Evolutionary conservation across 768 basidiomycete species (phyloP), one percentile per base, ranked within the genome.

Genomic region (Suillus sp.): DNA sequence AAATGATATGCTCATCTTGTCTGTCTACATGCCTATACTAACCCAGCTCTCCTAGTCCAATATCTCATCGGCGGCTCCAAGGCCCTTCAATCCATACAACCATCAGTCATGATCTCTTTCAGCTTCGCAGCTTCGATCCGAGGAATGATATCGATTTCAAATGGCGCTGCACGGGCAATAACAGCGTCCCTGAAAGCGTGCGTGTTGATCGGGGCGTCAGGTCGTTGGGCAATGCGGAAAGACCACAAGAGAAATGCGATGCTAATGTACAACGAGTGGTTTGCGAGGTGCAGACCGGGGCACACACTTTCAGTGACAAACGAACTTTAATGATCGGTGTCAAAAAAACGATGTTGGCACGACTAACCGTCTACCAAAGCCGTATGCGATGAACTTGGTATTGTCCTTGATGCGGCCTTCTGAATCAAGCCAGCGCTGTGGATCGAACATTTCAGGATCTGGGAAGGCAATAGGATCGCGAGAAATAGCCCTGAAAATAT

Each of bases 191-290:
- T 0, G 48, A 48, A 48, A 16, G 48, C 48, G 16, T 48, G 25
- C 25, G 25, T 27, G 48, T 48, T 18, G 48, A 48, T 48, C 48
- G 25, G 48, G 48, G 48, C 48, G 1, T 27, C 48, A 9, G 48
- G 25, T 27, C 48, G 48, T 30, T 48, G 48, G 27, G 7, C 16
- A 14, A 48, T 48, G 14, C 25, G 48, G 25, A 48, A 48, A 48
- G 48, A 82, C 86, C 87, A 89, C 10, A 86, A 78, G 9, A 86
- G 72, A 16, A 86, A 74, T 0, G 86, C 85, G 0, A 86, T 82
- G 67, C 84, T 89, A 47, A 90, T 77, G 67, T 85, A 87, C 0
- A 89, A 75, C 1, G 88, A 88, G 1, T 71, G 67, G 27, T 77
- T 60, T 5, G 68, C 70, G 25, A 71, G 81, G 70, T 87, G 80